Evolutionary conservation across 148 eudicot species (phyloP).

Genomic region (Rhododendron henanense): DNA sequence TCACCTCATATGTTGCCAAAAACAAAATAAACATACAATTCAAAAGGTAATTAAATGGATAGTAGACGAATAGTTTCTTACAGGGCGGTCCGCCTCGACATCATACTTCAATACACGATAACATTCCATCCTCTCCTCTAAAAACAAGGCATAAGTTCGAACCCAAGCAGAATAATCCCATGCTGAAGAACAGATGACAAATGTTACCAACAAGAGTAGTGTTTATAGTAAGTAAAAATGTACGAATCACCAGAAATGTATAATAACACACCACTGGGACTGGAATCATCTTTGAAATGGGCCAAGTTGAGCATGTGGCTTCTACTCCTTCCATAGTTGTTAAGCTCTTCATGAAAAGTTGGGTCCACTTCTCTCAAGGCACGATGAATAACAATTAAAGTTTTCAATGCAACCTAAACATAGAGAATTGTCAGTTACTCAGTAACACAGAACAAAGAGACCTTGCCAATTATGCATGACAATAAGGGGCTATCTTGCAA

Average conservation of each 20-base stretch:
- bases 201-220: conserved; percentile 8
- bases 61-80: conserved; percentile 32
- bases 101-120: conserved; percentile 81
- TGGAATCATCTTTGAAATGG: conserved; percentile 95
- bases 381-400: conserved; percentile 85
- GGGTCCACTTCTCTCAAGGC: conserved; percentile 94
- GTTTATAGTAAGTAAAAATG: neutral
- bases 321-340: conserved; percentile 61
- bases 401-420: conserved; percentile 91
- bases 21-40: neutral
- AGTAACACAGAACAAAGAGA: neutral
- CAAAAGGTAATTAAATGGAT: neutral
- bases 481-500: neutral
- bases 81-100: conserved; percentile 72
- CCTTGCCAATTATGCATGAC: neutral
- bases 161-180: conserved; percentile 99
- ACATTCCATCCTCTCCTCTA: conserved; percentile 96
- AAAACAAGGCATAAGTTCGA: conserved; percentile 77
- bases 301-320: conserved; percentile 82
- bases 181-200: conserved; percentile 41
- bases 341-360: conserved; percentile 81
- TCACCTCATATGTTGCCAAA: neutral
- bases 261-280: conserved; percentile 62
- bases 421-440: conserved; percentile 2
- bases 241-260: neutral